Evolutionary conservation across 2,329 filamentous ascomycete genomes (phyloP), one percentile per base, ranked within the genome.

Genomic region (Biscogniauxia mediterranea): DNA sequence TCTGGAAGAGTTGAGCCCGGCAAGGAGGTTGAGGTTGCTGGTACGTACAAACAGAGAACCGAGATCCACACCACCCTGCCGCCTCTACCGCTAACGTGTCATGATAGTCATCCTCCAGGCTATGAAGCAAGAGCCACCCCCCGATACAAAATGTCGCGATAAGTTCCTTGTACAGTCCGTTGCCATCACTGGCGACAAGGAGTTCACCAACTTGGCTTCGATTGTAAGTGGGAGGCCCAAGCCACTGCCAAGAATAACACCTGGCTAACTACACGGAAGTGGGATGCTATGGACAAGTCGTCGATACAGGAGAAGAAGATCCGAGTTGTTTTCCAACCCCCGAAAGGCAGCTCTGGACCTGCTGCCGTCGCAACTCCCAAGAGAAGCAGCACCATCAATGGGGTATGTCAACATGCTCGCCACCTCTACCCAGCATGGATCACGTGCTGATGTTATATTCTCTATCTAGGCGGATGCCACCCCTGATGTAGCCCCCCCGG

Each of bases 121-220:
- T 23, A 97, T 99, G 95, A 97, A 97, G 83, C 87, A 92, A 73
- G 93, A 98, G 72, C 94, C 94, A 59, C 86, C 93, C 20, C 77
- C 83, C 61, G 93, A 97, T 75, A 88, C 90, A 64, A 93, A 92
- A 77, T 99, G 95, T 81, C 90, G 92, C 77, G 94, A 98, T 84
- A 98, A 98, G 81, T 98, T 98, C 78, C 86, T 98, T 58, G 94
- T 98, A 42, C 94, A 98, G 79, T 96, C 93, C 25, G 91, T 96
- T 55, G 83, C 88, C 56, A 91, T 97, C 67, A 89, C 89, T 21
- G 83, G 88, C 65, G 91, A 96, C 73, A 91, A 93, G 79, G 92
- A 97, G 72, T 92, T 91, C 71, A 83, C 84, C 61, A 96, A 90
- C 74, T 87, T 96, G 64, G 84, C 89, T 55, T 85, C 91, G 53